Evolutionary conservation across 768 basidiomycete genomes (phyloP).

Genomic region (Boletus coccyginus): DNA sequence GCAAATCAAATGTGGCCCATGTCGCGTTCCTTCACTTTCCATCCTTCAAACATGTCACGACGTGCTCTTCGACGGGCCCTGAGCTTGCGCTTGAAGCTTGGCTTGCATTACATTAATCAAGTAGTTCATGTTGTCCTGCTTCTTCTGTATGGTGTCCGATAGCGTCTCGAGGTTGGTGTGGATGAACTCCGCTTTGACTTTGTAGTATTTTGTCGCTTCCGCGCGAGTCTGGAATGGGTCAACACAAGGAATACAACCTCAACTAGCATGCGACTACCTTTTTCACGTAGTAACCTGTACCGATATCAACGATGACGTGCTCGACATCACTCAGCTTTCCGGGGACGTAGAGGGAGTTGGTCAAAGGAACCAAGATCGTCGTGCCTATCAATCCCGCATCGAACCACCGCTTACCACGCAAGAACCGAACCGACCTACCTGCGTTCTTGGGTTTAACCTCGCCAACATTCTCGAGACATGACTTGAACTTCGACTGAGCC

Average conservation of each 20-base stretch:
- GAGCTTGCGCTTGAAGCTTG: constrained; percentile 40
- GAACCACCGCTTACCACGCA: not conserved
- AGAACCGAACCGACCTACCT: constrained; percentile 33
- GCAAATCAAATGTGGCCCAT: not conserved
- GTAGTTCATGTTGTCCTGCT: constrained; percentile 84
- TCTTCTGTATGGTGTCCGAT: constrained; percentile 87
- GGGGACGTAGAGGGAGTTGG: constrained; percentile 93
- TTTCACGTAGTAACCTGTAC: constrained; percentile 94
- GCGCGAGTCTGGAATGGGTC: constrained; percentile 59
- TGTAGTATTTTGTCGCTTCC: constrained; percentile 81
- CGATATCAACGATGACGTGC: constrained; percentile 91
- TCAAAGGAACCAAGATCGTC: constrained; percentile 87
- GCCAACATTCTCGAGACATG: constrained; percentile 77
- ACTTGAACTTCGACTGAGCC: constrained; percentile 89
- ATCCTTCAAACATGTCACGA: constrained; percentile 12
- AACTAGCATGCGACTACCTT: constrained; percentile 55
- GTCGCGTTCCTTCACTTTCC: not conserved
- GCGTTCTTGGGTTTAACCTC: constrained; percentile 73
- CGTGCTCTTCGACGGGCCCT: constrained; percentile 18
- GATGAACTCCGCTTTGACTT: constrained; percentile 77
- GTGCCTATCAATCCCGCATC: constrained; percentile 52
- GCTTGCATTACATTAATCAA: constrained; percentile 71
- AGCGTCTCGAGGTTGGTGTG: constrained; percentile 79
- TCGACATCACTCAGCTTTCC: constrained; percentile 82
- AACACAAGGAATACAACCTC: not conserved